These are phyloP conservation scores for Rhodotorula graminis DNA, from an alignment of 768 basidiomycete genomes.

Conservation along the genomic window DNA sequence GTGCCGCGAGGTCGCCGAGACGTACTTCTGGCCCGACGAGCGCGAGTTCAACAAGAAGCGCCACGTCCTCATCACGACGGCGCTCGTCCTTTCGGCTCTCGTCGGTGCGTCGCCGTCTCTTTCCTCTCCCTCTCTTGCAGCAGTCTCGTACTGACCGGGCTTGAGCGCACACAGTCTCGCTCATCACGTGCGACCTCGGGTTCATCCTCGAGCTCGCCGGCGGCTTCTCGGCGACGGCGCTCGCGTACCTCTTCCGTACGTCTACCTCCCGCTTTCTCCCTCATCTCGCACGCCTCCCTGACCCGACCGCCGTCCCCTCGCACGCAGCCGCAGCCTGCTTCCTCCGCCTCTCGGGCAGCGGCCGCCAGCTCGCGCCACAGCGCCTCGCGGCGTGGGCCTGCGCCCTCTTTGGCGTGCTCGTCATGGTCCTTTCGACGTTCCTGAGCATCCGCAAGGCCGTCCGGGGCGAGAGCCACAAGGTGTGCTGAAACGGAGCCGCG, in stretches of 20 bases:
- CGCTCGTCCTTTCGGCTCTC: constrained; percentile 75
- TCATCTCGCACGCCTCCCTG: neutral
- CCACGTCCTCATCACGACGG: constrained; percentile 80
- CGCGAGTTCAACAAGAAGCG: constrained; percentile 67
- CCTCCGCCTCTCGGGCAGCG: constrained; percentile 57
- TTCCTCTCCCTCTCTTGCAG: neutral
- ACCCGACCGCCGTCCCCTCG: constrained; percentile 45
- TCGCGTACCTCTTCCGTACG: constrained; percentile 75
- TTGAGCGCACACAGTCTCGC: constrained; percentile 58
- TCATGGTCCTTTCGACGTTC: constrained; percentile 39
- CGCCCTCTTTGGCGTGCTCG: constrained; percentile 41
- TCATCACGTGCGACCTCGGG: constrained; percentile 94
- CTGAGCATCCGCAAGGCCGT: constrained; percentile 32
- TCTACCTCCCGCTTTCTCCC: neutral
- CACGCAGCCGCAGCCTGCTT: constrained; percentile 66
- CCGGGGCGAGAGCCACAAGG: constrained; percentile 22
- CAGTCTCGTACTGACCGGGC: no score
- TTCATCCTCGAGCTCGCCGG: constrained; percentile 97
- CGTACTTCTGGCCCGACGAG: constrained; percentile 89
- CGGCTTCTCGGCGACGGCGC: constrained; percentile 61
- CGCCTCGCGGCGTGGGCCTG: constrained; percentile 40
- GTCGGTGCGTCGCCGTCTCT: constrained; percentile 53
- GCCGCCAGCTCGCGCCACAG: constrained; percentile 16
- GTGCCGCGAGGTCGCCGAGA: constrained; percentile 94
- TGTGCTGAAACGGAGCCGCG: constrained; percentile 1